These are phyloP conservation scores for Leishmania gerbilli DNA, from an alignment of 208 protist species.

Conservation along the genomic window DNA sequence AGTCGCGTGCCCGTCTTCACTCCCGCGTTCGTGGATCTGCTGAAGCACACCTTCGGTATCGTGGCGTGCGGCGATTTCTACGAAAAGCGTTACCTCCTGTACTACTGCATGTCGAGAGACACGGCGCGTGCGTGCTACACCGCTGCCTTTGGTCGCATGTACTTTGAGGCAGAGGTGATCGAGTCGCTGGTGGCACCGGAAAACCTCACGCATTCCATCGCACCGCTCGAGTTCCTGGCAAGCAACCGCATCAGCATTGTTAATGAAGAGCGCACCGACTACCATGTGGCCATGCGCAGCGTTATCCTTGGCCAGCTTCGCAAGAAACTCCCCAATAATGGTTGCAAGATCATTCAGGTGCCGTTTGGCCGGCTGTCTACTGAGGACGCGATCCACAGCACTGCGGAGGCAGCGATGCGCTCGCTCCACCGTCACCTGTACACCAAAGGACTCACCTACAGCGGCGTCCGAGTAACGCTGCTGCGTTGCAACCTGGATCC, in stretches of 20 bases:
- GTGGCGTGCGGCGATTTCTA: constrained; percentile 54
- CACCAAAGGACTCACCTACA: not conserved
- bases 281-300: not conserved
- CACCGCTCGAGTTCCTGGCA: constrained; percentile 22
- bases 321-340: not conserved
- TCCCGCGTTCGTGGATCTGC: constrained; percentile 50
- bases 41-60: constrained; percentile 63
- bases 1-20: constrained; percentile 58
- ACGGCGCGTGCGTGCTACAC: constrained; percentile 50
- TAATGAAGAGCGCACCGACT: constrained; percentile 30
- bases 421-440: constrained; percentile 1
- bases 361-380: constrained; percentile 64
- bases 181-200: constrained; percentile 31
- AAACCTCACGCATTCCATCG: constrained; percentile 19
- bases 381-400: constrained; percentile 54
- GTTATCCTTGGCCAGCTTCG: not conserved
- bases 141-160: constrained; percentile 52
- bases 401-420: constrained; percentile 7
- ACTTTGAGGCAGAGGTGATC: constrained; percentile 46
- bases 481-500: not conserved
- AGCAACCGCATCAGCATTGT: constrained; percentile 45
- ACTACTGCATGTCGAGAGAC: constrained; percentile 51
- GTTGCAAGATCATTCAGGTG: constrained; percentile 7
- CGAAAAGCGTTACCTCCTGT: constrained; percentile 36
- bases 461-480: constrained; percentile 2